A percentile compares a stretch with the other conserved stretches of the same genome.
Conservation (phyloP, 192 early-diverging fungal genomes). For the Backusella luteola region DNA sequence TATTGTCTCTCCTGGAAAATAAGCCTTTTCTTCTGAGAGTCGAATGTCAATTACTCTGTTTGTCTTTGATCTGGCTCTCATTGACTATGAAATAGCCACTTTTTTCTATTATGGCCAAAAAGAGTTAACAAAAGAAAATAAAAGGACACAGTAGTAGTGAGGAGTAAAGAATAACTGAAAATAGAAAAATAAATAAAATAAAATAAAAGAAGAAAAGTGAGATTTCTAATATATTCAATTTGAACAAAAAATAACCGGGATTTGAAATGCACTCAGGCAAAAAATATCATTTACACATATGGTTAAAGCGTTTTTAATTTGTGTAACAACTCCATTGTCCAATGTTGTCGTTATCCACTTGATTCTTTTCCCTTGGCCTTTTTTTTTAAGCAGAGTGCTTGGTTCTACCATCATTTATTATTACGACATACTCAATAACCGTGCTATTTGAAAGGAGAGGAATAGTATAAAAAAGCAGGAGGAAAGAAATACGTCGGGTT, state of each 20-base stretch:
- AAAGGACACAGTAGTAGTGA: neutral
- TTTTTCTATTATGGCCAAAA: conserved; percentile 4
- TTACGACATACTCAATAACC: too few species aligned
- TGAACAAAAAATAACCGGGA: neutral
- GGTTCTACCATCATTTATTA: too few species aligned
- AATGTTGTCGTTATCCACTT: neutral
- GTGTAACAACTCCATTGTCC: neutral
- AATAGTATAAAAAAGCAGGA: too few species aligned
- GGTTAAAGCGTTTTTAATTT: neutral
- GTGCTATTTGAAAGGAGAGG: too few species aligned
- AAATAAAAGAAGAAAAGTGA: neutral
- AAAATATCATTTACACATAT: neutral
- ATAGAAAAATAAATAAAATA: neutral
- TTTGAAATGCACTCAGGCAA: neutral
- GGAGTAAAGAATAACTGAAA: too few species aligned
- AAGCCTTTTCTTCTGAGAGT: conserved; percentile 35
- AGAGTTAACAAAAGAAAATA: neutral
- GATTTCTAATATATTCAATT: neutral
- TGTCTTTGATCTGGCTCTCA: conserved; percentile 7
- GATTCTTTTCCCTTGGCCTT: too few species aligned
- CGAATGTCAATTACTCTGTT: conserved; percentile 30
- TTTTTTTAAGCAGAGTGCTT: too few species aligned
- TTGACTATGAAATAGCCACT: neutral
- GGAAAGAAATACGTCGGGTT: too few species aligned
- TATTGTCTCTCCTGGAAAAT: conserved; percentile 38